phyloP scores from a whole-genome alignment of 805 yeast species.

The Candida andamanensis region DNA sequence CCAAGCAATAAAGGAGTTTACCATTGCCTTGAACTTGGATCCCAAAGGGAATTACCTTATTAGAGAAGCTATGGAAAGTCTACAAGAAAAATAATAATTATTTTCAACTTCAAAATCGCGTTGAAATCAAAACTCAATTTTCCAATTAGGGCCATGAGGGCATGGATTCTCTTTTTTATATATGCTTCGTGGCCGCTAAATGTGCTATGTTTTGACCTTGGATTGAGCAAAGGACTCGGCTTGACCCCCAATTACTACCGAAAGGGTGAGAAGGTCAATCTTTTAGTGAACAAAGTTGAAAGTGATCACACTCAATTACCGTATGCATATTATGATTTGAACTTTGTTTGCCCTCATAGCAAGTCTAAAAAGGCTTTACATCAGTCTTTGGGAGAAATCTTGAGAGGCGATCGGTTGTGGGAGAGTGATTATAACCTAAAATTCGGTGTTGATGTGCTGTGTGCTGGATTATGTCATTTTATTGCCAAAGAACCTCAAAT shows the following conservation, averaged over 20 bases:
- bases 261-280: conserved; percentile 57
- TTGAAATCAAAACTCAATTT: conserved; percentile 4
- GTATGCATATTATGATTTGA: conserved; percentile 68
- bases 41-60: conserved; percentile 88
- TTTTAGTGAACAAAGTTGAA: conserved; percentile 72
- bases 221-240: conserved; percentile 4
- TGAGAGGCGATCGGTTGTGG: conserved; percentile 78
- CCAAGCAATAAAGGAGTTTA: conserved; percentile 79
- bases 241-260: conserved; percentile 22
- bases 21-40: conserved; percentile 84
- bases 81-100: conserved; percentile 21
- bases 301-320: conserved; percentile 76
- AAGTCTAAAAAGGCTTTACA: conserved; percentile 54
- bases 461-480: conserved; percentile 65
- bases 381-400: conserved; percentile 68
- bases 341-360: conserved; percentile 71
- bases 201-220: conserved; percentile 2
- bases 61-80: conserved; percentile 70
- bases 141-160: no score
- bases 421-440: conserved; percentile 62
- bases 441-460: conserved; percentile 62
- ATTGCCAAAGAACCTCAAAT: conserved; percentile 49
- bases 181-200: neutral
- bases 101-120: conserved; percentile 1
- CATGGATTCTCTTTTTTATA: conserved; percentile 1